phyloP scores from a whole-genome alignment of 352 stramenopile species.

The Pythium scleroteichum region DNA sequence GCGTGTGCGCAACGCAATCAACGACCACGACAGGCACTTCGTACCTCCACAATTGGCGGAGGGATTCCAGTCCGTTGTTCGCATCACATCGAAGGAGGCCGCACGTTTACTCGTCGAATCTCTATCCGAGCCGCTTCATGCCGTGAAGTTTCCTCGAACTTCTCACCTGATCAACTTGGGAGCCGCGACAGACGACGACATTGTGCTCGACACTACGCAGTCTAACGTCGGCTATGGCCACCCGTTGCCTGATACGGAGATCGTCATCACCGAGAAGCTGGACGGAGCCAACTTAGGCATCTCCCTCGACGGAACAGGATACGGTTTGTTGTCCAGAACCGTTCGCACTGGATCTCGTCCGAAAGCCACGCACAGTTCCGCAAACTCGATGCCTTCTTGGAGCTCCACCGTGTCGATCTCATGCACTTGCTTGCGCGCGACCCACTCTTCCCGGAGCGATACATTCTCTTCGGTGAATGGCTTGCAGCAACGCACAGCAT shows the following conservation, averaged over 20 bases:
- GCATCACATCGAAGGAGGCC: slow-evolving; percentile 52
- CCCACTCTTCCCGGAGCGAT: slow-evolving; percentile 56
- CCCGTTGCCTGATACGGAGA: slow-evolving; percentile 23
- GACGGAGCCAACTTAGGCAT: slow-evolving; percentile 87
- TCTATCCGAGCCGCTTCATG: slow-evolving; percentile 38
- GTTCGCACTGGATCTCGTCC: slow-evolving; percentile 65
- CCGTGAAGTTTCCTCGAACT: slow-evolving; percentile 67
- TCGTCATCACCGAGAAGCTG: slow-evolving; percentile 81
- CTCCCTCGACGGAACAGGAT: slow-evolving; percentile 49
- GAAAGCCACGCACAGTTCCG: slow-evolving; percentile 68
- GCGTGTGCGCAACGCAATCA: slow-evolving; percentile 44
- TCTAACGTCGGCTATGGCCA: slow-evolving; percentile 18
- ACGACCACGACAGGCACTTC: slow-evolving; percentile 45
- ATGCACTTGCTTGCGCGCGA: slow-evolving; percentile 47
- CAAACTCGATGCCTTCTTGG: slow-evolving; percentile 60
- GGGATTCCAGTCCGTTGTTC: slow-evolving; percentile 53
- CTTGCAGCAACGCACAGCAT: slow-evolving; percentile 79
- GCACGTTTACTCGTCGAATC: slow-evolving; percentile 34
- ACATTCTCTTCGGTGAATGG: slow-evolving; percentile 86
- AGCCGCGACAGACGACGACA: slow-evolving; percentile 56
- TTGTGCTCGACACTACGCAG: slow-evolving; percentile 35
- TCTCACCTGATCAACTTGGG: slow-evolving; percentile 58
- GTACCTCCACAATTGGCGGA: slow-evolving; percentile 39
- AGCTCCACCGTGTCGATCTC: slow-evolving; percentile 40
- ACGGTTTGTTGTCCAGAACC: slow-evolving; percentile 72